Base-by-base conservation (phyloP, 1,284 basidiomycete species). In the Thelephora terrestris region DNA sequence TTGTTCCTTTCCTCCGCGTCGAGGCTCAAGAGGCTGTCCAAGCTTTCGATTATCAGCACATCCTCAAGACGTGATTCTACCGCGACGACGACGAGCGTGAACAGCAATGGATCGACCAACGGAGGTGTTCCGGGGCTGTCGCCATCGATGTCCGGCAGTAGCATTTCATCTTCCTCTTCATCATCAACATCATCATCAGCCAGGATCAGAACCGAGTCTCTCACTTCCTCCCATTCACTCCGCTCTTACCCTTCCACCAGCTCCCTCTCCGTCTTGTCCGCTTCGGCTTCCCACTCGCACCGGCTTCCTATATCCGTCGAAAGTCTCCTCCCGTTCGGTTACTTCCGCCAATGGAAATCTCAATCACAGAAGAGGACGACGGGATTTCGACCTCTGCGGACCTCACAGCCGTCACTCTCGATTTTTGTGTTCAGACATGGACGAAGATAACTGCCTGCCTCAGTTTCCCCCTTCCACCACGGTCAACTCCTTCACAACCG, bases 1-100 rank as follows among this genome's bases (percentile, higher is more conserved):
- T 57, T 69, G 47, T 64, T 73, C 34, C 67, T 73, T 47, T 61
- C 64, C 35, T 59, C 62, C 23, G 60, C 62, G 27, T 55, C 61
- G 14, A 64, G 65, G 36, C 63, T 64, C 9, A 63, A 65, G 2
- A 61, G 65, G 43, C 50, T 62, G 2, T 65, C 65, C 25, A 65
- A 63, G 52, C 50, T 65, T 45, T 66, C 65, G 2, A 44, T 62
- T 9, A 58, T 58, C 4, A 63, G 63, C n/a, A 50, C 47, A 23
- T 58, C 60, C n/a, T 65, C 65, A 1, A 53, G 53, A 17, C 59
- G 63, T 21, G 61, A 61, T 47, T 66, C 66, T 2, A 46, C 56
- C 10, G 57, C 60, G 4, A 60, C 56, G 25, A 35, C 58, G 9
- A 57, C 56, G 2, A 61, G 59, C 53, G 49, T 56, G 39, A 51